Percentiles rank a stretch among this genome's conserved stretches.
Evolutionary conservation across 1,284 basidiomycete species (phyloP).

Genomic region (Laetiporus sulphureus): DNA sequence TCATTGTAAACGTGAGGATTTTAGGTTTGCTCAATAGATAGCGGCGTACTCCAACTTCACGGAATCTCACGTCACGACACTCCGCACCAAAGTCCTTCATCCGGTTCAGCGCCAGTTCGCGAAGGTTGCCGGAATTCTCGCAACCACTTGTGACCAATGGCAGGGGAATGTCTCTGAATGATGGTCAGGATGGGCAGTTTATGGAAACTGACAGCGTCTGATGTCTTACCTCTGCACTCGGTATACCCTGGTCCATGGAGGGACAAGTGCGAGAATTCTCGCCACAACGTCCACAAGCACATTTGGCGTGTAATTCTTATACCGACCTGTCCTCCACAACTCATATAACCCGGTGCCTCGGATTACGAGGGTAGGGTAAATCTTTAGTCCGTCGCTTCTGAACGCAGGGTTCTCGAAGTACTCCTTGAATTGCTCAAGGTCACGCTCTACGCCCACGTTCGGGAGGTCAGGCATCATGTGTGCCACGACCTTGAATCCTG

Average conservation of each 20-base stretch:
- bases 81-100: constrained; percentile 99
- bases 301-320: constrained; percentile 99
- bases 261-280: constrained; percentile 92
- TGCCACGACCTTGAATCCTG: constrained; percentile 98
- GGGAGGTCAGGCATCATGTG: constrained; percentile 99
- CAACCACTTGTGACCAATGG: constrained; percentile 95
- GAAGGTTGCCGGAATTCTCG: constrained; percentile 95
- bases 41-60: constrained; percentile 89
- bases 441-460: constrained; percentile 95
- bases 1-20: too few species aligned
- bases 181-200: background rate
- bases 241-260: constrained; percentile 98
- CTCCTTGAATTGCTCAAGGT: constrained; percentile 98
- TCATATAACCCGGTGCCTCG: constrained; percentile 97
- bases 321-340: constrained; percentile 92
- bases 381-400: constrained; percentile 94
- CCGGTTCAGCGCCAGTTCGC: constrained; percentile 91
- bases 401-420: constrained; percentile 99
- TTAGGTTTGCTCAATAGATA: too few species aligned
- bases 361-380: constrained; percentile 98
- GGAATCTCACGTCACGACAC: constrained; percentile 95
- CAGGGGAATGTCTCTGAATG: constrained; percentile 84
- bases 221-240: constrained; percentile 78
- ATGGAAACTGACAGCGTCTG: background rate
- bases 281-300: constrained; percentile 97